A percentile compares a stretch with the other conserved stretches of the same genome.
phyloP scores from a whole-genome alignment of 2,329 filamentous ascomycete species.

The Davidsoniella virescens region DNA sequence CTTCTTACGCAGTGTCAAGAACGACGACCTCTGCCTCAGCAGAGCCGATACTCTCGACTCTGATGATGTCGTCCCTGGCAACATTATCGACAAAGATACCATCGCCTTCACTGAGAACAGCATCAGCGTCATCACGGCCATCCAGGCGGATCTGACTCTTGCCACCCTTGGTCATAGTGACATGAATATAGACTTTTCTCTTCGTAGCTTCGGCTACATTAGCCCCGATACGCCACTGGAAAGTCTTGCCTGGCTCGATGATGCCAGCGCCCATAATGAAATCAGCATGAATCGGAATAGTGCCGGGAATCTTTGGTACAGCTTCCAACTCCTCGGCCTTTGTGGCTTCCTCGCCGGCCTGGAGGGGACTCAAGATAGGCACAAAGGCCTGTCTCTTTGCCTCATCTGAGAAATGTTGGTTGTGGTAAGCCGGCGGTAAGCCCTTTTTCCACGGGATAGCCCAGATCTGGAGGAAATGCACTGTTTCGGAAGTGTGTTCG shows the following conservation, averaged over 20 bases:
- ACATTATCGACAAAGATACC: constrained; percentile 58
- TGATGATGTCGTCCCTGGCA: constrained; percentile 45
- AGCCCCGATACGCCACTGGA: constrained; percentile 57
- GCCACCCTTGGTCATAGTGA: constrained; percentile 65
- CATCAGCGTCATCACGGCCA: constrained; percentile 43
- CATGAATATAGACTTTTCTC: constrained; percentile 64
- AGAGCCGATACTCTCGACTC: constrained; percentile 51
- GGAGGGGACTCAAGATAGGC: constrained; percentile 59
- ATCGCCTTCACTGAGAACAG: constrained; percentile 56
- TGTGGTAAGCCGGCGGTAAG: constrained; percentile 62
- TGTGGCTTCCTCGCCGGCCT: constrained; percentile 46
- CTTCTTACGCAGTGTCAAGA: constrained; percentile 40
- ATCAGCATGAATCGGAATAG: constrained; percentile 73
- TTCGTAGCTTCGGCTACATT: constrained; percentile 33
- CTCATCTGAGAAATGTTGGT: constrained; percentile 53
- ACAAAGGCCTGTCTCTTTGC: constrained; percentile 56
- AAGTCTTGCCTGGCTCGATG: constrained; percentile 46
- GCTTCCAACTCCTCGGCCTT: constrained; percentile 46
- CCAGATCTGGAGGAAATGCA: constrained; percentile 86
- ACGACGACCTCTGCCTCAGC: constrained; percentile 54
- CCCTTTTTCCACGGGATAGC: constrained; percentile 60
- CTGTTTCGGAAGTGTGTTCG: constrained; percentile 51
- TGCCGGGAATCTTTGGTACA: constrained; percentile 42
- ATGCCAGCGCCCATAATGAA: constrained; percentile 69
- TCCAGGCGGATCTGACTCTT: constrained; percentile 55